Conservation (phyloP, 1,139 yeast species). For the Taiozyma sp. region DNA sequence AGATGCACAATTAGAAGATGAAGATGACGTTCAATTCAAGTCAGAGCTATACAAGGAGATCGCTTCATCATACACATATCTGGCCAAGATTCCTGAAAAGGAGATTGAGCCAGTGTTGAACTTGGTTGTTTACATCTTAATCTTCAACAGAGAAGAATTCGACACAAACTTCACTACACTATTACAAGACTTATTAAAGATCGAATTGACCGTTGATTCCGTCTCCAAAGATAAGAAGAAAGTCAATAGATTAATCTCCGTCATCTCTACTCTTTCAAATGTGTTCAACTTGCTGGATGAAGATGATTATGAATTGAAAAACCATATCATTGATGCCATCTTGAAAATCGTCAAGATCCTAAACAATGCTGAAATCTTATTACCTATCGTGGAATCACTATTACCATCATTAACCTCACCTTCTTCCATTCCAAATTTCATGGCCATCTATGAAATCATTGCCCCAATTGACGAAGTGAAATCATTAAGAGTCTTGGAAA, state of each 20-base stretch:
- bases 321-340: conserved; percentile 5
- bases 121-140: conserved; percentile 10
- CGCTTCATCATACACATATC: conserved; percentile 3
- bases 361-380: conserved; percentile 3
- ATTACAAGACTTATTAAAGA: neutral
- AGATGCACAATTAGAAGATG: conserved; percentile 2
- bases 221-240: conserved; percentile 8
- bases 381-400: conserved; percentile 2
- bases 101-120: conserved; percentile 14
- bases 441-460: conserved; percentile 8
- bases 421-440: conserved; percentile 4
- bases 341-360: conserved; percentile 3
- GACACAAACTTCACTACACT: neutral
- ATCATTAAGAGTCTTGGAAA: conserved; percentile 6
- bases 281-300: conserved; percentile 9
- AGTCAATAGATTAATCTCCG: conserved; percentile 5
- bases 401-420: neutral
- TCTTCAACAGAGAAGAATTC: conserved; percentile 7
- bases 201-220: neutral
- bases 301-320: conserved; percentile 6
- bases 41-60: conserved; percentile 8
- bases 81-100: conserved; percentile 10
- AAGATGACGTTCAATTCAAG: conserved; percentile 8
- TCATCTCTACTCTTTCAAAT: conserved; percentile 13
- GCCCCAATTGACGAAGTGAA: conserved; percentile 6